phyloP scores from a whole-genome alignment of 306 rosid genomes.

The Malus sieversii region DNA sequence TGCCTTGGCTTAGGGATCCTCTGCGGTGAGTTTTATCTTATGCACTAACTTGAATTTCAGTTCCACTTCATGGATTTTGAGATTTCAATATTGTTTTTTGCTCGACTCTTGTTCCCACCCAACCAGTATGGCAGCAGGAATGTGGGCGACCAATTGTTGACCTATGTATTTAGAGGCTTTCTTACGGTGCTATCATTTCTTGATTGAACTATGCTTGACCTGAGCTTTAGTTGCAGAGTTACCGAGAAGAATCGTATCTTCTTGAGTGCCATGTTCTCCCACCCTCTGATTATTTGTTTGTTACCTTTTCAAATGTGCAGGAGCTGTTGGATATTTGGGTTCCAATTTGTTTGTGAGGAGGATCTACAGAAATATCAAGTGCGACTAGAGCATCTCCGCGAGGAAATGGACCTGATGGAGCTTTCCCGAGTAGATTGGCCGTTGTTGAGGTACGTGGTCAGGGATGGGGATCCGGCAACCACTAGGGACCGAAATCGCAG shows the following conservation, averaged over 20 bases:
- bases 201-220: neutral
- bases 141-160: neutral
- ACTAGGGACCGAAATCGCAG: constrained; percentile 39
- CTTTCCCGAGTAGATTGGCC: constrained; percentile 29
- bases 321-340: constrained; percentile 97
- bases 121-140: neutral
- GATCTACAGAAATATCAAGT: constrained; percentile 98
- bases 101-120: neutral
- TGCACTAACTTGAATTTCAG: neutral
- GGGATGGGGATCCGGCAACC: constrained; percentile 28
- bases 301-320: constrained; percentile 38
- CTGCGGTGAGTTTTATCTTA: constrained; percentile 60
- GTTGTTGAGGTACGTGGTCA: constrained; percentile 39
- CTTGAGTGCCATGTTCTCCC: neutral
- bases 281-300: neutral
- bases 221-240: neutral
- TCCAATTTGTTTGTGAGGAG: constrained; percentile 95
- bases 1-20: constrained; percentile 97
- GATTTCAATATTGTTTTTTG: neutral
- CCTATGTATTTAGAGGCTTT: neutral
- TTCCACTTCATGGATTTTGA: neutral
- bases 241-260: neutral
- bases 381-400: constrained; percentile 54
- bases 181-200: neutral
- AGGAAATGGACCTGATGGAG: constrained; percentile 34